phyloP scores from a whole-genome alignment of 495 filamentous ascomycete species.

The Saxispiralis lemnorum region DNA sequence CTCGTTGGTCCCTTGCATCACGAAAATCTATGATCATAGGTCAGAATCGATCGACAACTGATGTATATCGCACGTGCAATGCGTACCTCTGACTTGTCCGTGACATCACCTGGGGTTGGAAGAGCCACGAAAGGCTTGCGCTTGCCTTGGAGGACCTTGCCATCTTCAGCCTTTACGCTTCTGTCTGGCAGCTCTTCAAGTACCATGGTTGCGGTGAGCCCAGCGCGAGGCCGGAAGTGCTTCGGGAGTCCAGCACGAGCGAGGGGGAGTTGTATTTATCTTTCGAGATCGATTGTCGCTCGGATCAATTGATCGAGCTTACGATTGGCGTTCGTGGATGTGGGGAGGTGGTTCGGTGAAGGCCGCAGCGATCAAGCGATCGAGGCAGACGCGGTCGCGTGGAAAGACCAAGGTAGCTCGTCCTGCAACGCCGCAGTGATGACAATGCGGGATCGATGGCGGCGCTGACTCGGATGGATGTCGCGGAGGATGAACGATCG shows the following conservation, averaged over 20 bases:
- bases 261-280: too few species aligned
- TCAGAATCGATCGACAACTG: constrained; percentile 8
- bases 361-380: not conserved
- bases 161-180: not conserved
- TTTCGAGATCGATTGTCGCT: too few species aligned
- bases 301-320: too few species aligned
- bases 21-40: constrained; percentile 53
- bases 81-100: constrained; percentile 64
- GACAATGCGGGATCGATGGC: not conserved
- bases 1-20: constrained; percentile 76
- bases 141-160: constrained; percentile 71
- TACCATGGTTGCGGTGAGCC: not conserved
- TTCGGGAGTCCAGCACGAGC: not conserved
- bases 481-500: not conserved
- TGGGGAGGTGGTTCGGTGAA: not conserved
- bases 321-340: not conserved
- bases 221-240: not conserved
- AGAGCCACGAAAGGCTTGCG: constrained; percentile 85
- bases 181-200: constrained; percentile 1
- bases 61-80: not conserved
- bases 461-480: too few species aligned
- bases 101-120: constrained; percentile 49
- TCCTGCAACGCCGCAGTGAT: not conserved
- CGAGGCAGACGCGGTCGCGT: not conserved
- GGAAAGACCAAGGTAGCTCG: not conserved